phyloP scores from a whole-genome alignment of 495 filamentous ascomycete genomes.

The Hypoxylon perforatum region DNA sequence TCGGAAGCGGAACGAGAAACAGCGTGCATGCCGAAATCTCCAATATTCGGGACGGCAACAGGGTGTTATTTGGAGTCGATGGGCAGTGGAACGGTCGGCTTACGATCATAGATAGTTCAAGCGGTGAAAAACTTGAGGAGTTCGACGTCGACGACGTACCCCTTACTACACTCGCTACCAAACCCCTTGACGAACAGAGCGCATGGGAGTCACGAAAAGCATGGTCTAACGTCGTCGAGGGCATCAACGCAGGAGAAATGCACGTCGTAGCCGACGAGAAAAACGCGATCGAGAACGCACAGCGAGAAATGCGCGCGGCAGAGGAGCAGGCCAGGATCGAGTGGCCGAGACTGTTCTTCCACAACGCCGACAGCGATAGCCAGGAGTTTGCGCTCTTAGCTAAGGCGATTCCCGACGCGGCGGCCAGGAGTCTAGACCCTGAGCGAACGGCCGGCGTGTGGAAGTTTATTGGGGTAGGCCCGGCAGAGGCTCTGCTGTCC shows the following conservation, averaged over 20 bases:
- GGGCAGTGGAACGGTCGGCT: constrained; percentile 58
- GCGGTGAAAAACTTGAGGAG: constrained; percentile 45
- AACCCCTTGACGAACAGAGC: constrained; percentile 49
- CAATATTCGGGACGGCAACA: neutral
- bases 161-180: constrained; percentile 37
- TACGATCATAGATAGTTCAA: constrained; percentile 47
- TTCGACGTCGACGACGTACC: constrained; percentile 44
- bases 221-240: constrained; percentile 51
- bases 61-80: constrained; percentile 44
- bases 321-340: constrained; percentile 65
- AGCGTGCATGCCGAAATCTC: constrained; percentile 24
- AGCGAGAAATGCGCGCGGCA: constrained; percentile 69
- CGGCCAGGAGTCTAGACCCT: constrained; percentile 59
- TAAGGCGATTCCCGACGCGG: constrained; percentile 16
- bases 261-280: constrained; percentile 48
- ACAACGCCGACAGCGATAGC: constrained; percentile 23
- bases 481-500: constrained; percentile 24
- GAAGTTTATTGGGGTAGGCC: constrained; percentile 24
- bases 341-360: constrained; percentile 68
- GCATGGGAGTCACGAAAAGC: constrained; percentile 58
- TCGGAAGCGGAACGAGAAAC: constrained; percentile 12
- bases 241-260: constrained; percentile 52
- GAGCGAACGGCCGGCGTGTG: constrained; percentile 50
- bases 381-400: constrained; percentile 23
- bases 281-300: constrained; percentile 52